phyloP scores from a whole-genome alignment of 495 filamentous ascomycete species.

The Penicillium ochrochloron region DNA sequence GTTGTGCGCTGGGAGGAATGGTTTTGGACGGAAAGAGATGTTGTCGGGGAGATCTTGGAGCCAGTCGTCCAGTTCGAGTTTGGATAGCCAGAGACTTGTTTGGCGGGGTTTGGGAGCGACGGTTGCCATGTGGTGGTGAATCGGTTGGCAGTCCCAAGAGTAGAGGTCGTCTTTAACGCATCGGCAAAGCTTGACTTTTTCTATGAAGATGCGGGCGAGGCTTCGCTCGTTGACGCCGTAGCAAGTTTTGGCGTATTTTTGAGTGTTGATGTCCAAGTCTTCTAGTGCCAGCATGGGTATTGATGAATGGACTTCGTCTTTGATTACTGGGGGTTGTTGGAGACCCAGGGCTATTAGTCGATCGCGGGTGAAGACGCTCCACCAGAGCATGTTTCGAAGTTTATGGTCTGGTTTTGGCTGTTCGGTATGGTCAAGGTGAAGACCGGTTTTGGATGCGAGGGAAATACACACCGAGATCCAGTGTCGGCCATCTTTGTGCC shows the following conservation, averaged over 20 bases:
- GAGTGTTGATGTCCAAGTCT: background rate
- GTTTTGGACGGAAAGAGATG: constrained; percentile 12
- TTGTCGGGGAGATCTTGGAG: constrained; percentile 6
- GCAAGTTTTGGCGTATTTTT: background rate
- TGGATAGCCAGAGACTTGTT: constrained; percentile 14
- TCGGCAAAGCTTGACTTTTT: constrained; percentile 22
- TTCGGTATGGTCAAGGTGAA: constrained; percentile 15
- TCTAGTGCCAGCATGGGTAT: constrained; percentile 2
- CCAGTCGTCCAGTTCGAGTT: constrained; percentile 20
- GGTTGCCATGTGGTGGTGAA: background rate
- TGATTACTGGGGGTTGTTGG: constrained; percentile 25
- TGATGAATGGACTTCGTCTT: constrained; percentile 12
- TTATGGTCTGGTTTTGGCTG: background rate
- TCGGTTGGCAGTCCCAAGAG: constrained; percentile 11
- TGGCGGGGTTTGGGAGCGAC: background rate
- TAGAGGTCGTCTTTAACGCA: constrained; percentile 20
- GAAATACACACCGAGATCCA: constrained; percentile 21
- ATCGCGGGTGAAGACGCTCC: constrained; percentile 25
- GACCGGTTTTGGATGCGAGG: constrained; percentile 15
- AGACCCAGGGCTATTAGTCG: constrained; percentile 17
- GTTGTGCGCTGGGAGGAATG: constrained; percentile 7
- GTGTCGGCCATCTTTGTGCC: constrained; percentile 20
- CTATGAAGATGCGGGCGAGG: constrained; percentile 15
- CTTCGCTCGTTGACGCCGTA: constrained; percentile 7
- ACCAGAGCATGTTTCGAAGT: constrained; percentile 23